Evolutionary conservation across 2,329 filamentous ascomycete genomes (phyloP).

Genomic region (Fusarium udum): DNA sequence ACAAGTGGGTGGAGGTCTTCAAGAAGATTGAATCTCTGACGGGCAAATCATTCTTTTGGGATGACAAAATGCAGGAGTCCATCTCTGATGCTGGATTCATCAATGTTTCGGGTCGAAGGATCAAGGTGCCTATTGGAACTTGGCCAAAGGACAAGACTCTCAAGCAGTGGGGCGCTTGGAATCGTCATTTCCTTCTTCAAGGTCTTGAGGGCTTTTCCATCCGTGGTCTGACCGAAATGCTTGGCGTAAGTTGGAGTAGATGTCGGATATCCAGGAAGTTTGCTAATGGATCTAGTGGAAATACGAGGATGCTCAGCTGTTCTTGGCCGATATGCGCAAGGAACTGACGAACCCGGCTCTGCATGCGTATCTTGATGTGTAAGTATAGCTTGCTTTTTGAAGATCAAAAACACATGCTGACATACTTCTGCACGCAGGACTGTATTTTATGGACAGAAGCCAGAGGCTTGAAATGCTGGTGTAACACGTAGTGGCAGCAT

Average conservation of each 20-base stretch:
- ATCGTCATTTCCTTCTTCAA: conserved; percentile 35
- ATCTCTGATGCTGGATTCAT: conserved; percentile 35
- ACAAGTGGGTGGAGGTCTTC: conserved; percentile 17
- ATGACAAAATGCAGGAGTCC: conserved; percentile 7
- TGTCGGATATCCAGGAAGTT: fast-evolving
- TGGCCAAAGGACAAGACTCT: conserved; percentile 46
- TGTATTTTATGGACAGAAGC: neutral
- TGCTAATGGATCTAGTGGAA: conserved; percentile 9
- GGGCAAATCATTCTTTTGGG: conserved; percentile 27
- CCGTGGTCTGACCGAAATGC: conserved; percentile 32
- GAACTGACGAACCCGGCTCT: conserved; percentile 20
- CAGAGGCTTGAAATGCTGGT: neutral
- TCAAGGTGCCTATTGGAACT: conserved; percentile 38
- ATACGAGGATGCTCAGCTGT: conserved; percentile 32
- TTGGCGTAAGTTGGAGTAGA: conserved; percentile 12
- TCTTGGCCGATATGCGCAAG: conserved; percentile 23
- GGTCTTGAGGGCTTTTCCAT: conserved; percentile 41
- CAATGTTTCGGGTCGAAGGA: conserved; percentile 21
- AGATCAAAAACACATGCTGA: fast-evolving
- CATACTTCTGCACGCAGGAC: fast-evolving
- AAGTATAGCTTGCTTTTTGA: neutral
- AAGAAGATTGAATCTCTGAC: conserved; percentile 11
- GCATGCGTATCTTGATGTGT: conserved; percentile 29
- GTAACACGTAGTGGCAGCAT: fast-evolving
- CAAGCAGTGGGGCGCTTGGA: conserved; percentile 43